phyloP scores from a whole-genome alignment of 2,329 filamentous ascomycete species.

The Xylaria arbuscula region DNA sequence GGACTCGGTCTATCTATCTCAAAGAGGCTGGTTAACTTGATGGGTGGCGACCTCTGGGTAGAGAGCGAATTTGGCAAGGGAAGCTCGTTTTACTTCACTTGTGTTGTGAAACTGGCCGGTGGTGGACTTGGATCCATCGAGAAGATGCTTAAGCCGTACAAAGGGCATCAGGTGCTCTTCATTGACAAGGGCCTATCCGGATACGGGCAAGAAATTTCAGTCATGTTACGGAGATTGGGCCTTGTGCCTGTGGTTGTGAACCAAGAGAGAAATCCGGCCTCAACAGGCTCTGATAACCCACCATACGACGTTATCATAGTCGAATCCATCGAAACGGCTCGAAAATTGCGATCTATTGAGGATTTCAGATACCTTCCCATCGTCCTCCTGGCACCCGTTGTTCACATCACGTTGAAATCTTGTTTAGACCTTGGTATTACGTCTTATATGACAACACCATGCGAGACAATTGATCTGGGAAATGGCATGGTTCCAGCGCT shows the following conservation, averaged over 20 bases:
- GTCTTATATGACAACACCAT: slow-evolving; percentile 99
- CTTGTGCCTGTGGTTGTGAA: slow-evolving; percentile 87
- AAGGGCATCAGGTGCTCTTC: slow-evolving; percentile 90
- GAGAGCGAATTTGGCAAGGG: slow-evolving; percentile 91
- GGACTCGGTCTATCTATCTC: slow-evolving; percentile 95
- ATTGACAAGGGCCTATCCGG: slow-evolving; percentile 90
- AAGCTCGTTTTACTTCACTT: slow-evolving; percentile 97
- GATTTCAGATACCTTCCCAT: slow-evolving; percentile 99
- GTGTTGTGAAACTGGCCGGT: slow-evolving; percentile 84
- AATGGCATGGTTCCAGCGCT: slow-evolving; percentile 96
- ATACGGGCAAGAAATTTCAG: slow-evolving; percentile 78
- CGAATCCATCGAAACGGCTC: slow-evolving; percentile 91
- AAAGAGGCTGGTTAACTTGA: slow-evolving; percentile 91
- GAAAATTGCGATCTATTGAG: slow-evolving; percentile 84
- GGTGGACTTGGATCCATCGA: slow-evolving; percentile 81
- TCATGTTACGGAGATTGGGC: slow-evolving; percentile 81
- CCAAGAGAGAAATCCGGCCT: slow-evolving; percentile 74
- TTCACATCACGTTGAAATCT: slow-evolving; percentile 92
- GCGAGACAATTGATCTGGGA: slow-evolving; percentile 90
- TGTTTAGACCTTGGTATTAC: slow-evolving; percentile 95
- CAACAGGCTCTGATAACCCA: slow-evolving; percentile 66
- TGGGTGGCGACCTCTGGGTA: slow-evolving; percentile 97
- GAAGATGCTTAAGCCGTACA: slow-evolving; percentile 89
- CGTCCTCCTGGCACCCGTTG: slow-evolving; percentile 87
- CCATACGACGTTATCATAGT: slow-evolving; percentile 96